These are phyloP conservation scores for Gonium pectorale DNA, from an alignment of 139 green algal species.

Conservation along the genomic window DNA sequence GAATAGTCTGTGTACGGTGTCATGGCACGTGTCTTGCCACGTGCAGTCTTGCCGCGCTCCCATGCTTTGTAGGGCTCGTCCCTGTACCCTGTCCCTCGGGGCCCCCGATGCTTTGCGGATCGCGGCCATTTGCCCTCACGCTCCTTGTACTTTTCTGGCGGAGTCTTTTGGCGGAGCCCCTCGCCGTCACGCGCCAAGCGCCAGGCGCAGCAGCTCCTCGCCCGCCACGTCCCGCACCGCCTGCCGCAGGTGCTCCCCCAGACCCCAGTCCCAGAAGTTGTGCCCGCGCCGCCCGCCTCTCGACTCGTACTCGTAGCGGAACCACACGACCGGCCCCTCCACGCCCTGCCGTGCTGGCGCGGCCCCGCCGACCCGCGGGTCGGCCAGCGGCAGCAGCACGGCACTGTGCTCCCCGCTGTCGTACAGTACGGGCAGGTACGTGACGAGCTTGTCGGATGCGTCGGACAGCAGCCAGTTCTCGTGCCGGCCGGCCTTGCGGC, in stretches of 20 bases:
- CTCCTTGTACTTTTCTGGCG: too few species aligned
- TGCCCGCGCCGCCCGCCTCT: not conserved
- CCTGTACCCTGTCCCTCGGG: too few species aligned
- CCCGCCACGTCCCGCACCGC: constrained; percentile 29
- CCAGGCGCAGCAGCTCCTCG: not conserved
- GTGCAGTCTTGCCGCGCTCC: too few species aligned
- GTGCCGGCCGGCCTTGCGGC: constrained; percentile 9
- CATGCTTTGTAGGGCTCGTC: too few species aligned
- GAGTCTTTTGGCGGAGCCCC: too few species aligned
- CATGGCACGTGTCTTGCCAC: too few species aligned
- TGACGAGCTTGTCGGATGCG: not conserved
- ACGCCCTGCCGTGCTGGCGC: not conserved
- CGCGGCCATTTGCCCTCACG: too few species aligned
- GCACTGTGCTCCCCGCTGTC: constrained; percentile 26
- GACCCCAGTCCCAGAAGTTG: constrained; percentile 24
- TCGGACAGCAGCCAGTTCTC: constrained; percentile 35
- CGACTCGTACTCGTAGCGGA: constrained; percentile 37
- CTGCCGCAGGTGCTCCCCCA: constrained; percentile 7
- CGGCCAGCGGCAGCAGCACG: constrained; percentile 30
- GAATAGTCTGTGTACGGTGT: too few species aligned
- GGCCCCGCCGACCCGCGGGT: not conserved
- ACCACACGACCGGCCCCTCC: not conserved
- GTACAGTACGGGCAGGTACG: constrained; percentile 37
- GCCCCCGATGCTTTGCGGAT: too few species aligned
- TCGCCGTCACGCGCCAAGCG: not conserved